These are phyloP conservation scores for Cadophora gregata DNA, from an alignment of 2,329 filamentous ascomycete species.

Conservation along the genomic window DNA sequence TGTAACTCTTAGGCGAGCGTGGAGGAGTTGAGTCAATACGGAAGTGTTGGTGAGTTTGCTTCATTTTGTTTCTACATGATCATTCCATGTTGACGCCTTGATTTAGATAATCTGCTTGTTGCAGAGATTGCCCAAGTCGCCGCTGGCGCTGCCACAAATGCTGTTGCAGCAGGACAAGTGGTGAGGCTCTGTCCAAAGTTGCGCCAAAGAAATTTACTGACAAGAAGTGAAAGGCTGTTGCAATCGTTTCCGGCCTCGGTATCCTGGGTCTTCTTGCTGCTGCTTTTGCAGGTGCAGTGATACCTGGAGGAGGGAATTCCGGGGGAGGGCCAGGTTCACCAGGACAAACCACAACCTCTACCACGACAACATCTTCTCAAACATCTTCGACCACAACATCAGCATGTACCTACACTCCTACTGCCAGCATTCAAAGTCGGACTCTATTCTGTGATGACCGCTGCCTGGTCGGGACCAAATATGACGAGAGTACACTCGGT, in stretches of 20 bases:
- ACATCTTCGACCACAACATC: neutral
- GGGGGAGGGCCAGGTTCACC: neutral
- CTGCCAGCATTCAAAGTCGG: neutral
- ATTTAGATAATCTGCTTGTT: neutral
- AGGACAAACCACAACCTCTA: neutral
- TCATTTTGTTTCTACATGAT: neutral
- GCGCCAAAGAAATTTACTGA: neutral
- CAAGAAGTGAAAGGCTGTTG: neutral
- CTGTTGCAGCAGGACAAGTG: neutral
- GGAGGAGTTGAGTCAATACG: neutral
- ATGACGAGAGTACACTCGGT: neutral
- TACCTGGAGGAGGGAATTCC: neutral
- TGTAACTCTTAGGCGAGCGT: neutral
- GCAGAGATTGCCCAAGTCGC: neutral
- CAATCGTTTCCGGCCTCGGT: neutral
- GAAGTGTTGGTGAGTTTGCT: neutral
- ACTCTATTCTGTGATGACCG: neutral
- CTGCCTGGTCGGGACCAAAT: neutral
- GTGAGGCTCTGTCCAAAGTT: neutral
- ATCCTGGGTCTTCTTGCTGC: neutral
- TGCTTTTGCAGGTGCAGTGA: neutral
- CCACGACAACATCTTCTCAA: neutral
- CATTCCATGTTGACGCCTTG: neutral
- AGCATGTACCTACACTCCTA: neutral
- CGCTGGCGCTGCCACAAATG: neutral